These are phyloP conservation scores for Ophiorrhiza pumila DNA, from an alignment of 257 asterid species.

Conservation along the genomic window DNA sequence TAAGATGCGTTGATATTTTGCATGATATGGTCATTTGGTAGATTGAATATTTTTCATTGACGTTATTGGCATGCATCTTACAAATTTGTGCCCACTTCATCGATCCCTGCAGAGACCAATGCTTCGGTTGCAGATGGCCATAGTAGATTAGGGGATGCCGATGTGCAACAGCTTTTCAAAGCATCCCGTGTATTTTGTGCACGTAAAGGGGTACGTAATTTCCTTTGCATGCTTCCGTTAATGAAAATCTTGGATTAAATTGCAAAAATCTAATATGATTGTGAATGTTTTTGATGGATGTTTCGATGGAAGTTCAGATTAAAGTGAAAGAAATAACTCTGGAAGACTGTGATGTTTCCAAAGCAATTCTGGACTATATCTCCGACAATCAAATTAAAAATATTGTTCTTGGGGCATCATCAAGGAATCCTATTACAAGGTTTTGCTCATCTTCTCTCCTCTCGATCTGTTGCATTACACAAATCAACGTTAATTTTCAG, in stretches of 20 bases:
- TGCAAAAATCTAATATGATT: not conserved
- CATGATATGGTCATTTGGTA: not conserved
- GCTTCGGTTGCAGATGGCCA: conserved; percentile 31
- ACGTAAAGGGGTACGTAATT: conserved; percentile 54
- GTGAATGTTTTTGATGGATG: conserved; percentile 4
- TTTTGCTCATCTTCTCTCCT: conserved; percentile 10
- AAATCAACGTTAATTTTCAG: too few relatives aligned
- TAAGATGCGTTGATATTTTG: not conserved
- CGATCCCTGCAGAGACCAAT: conserved; percentile 23
- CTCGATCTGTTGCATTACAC: not conserved
- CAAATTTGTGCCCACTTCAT: not conserved
- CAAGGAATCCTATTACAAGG: conserved; percentile 42
- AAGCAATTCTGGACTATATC: conserved; percentile 55
- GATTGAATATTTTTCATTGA: not conserved
- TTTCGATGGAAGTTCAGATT: conserved; percentile 35
- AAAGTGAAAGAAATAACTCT: conserved; percentile 46
- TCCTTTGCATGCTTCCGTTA: not conserved
- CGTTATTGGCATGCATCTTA: not conserved
- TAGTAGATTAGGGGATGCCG: conserved; percentile 31
- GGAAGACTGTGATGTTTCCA: conserved; percentile 53
- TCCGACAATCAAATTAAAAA: conserved; percentile 36
- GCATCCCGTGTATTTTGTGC: conserved; percentile 54
- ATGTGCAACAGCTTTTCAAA: conserved; percentile 31
- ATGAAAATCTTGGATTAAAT: not conserved
- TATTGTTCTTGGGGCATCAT: conserved; percentile 68